Conservation (phyloP, 257 asterid species). For the Jasminum sambac region DNA sequence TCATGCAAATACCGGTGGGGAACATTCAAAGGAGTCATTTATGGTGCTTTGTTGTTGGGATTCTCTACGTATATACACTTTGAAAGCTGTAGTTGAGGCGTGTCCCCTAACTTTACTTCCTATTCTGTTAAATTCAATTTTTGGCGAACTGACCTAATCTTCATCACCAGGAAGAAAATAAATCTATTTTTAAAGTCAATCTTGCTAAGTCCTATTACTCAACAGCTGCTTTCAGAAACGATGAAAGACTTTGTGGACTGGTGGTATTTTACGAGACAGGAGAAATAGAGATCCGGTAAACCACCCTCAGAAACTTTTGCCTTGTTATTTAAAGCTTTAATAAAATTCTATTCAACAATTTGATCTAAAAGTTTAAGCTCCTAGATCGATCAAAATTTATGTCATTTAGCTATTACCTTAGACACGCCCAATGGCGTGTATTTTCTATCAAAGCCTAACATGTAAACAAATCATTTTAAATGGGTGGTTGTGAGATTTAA, state of each 20-base stretch:
- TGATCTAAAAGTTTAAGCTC: no score
- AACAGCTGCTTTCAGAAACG: conserved; percentile 59
- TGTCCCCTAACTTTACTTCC: conserved; percentile 29
- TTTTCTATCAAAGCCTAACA: no score
- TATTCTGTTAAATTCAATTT: conserved; percentile 21
- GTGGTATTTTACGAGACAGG: conserved; percentile 72
- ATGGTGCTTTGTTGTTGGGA: conserved; percentile 74
- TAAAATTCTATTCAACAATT: not conserved
- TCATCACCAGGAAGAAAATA: conserved; percentile 61
- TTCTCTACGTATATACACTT: conserved; percentile 49
- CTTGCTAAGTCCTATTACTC: conserved; percentile 74
- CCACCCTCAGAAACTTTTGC: conserved; percentile 23
- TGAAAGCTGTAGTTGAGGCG: conserved; percentile 68
- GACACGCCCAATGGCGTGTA: no score
- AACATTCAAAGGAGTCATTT: conserved; percentile 44
- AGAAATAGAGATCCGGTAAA: conserved; percentile 76
- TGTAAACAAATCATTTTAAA: no score
- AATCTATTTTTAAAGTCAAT: conserved; percentile 59
- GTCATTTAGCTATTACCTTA: no score
- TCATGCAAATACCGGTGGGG: conserved; percentile 36
- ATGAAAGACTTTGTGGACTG: conserved; percentile 54
- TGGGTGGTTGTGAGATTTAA: no score
- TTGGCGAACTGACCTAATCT: conserved; percentile 24
- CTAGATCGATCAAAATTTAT: no score
- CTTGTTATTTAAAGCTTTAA: conserved; percentile 14